Evolutionary conservation across 306 rosid genomes (phyloP).

Genomic region (Cicer yamashitae): DNA sequence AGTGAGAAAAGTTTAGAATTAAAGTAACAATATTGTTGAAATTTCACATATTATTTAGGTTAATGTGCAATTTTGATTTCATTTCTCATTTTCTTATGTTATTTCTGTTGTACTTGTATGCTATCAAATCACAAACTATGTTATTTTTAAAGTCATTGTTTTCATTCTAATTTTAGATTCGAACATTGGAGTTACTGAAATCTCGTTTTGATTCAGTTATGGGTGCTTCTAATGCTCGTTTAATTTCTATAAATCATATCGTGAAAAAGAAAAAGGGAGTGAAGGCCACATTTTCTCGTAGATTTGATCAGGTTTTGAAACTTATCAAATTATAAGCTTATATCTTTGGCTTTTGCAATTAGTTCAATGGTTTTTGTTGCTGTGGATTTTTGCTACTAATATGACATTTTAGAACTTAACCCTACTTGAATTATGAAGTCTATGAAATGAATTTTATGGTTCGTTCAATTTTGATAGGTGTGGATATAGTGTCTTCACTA

Average conservation of each 20-base stretch:
- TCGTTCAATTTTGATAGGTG: constrained; percentile 33
- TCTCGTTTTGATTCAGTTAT: constrained; percentile 87
- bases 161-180: constrained; percentile 67
- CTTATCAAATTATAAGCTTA: background rate
- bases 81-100: constrained; percentile 21
- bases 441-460: too few relatives aligned
- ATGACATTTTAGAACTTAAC: too few relatives aligned
- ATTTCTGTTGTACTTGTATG: constrained; percentile 21
- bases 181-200: constrained; percentile 81
- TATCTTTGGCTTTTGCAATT: too few relatives aligned
- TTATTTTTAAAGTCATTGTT: constrained; percentile 25
- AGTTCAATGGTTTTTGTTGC: too few relatives aligned
- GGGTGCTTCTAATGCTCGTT: constrained; percentile 79
- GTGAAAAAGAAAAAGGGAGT: constrained; percentile 67
- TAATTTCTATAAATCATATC: constrained; percentile 70
- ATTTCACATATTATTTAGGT: too few relatives aligned
- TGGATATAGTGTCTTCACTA: constrained; percentile 73
- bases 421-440: too few relatives aligned
- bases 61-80: constrained; percentile 30
- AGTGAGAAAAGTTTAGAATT: too few relatives aligned
- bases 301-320: constrained; percentile 73
- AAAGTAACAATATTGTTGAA: too few relatives aligned
- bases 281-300: constrained; percentile 68
- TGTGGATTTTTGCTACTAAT: too few relatives aligned
- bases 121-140: constrained; percentile 1